Evolutionary conservation across 768 basidiomycete species (phyloP).

Genomic region (Kwoniella botswanensis): DNA sequence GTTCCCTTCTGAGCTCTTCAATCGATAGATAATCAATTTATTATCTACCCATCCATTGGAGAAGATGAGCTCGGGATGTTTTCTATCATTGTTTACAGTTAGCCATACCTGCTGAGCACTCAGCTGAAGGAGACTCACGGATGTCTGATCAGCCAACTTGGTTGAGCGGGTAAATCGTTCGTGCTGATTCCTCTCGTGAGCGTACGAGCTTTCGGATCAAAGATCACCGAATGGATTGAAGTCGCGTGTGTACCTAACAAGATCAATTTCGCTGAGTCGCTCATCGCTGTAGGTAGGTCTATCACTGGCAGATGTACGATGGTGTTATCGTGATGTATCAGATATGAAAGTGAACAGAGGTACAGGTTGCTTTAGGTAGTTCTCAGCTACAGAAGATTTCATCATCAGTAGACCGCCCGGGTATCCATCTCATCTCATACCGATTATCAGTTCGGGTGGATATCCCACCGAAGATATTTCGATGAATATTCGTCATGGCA

Average conservation of each 20-base stretch:
- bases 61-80: conserved; percentile 24
- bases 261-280: conserved; percentile 20
- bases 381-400: background rate
- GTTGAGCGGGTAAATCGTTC: conserved; percentile 7
- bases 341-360: no score
- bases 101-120: background rate
- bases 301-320: no score
- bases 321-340: background rate
- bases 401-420: background rate
- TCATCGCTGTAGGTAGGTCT: background rate
- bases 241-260: conserved; percentile 37
- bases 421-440: conserved; percentile 1
- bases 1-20: conserved; percentile 6
- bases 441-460: background rate
- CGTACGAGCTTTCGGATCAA: conserved; percentile 23
- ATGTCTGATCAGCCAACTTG: conserved; percentile 29
- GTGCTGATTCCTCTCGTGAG: conserved; percentile 11
- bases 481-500: background rate
- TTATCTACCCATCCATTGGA: conserved; percentile 26
- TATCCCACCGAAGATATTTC: background rate
- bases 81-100: background rate
- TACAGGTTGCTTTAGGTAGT: background rate
- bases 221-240: conserved; percentile 30
- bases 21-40: conserved; percentile 15
- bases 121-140: conserved; percentile 3